Conservation (phyloP, 1,284 basidiomycete species). For the Puccinia coronata region DNA sequence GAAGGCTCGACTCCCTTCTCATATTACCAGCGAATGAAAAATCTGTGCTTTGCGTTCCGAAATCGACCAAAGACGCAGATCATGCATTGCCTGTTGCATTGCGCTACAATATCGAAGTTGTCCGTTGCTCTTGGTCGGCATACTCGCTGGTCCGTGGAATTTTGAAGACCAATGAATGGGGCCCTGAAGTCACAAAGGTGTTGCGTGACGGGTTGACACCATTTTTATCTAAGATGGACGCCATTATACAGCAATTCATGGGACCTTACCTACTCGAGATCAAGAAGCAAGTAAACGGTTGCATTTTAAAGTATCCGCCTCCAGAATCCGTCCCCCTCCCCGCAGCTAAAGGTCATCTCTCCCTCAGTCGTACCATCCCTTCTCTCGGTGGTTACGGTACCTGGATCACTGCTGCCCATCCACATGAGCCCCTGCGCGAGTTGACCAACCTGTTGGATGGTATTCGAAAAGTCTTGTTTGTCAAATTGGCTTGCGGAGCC, state of each 20-base stretch:
- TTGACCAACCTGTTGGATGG: slow-evolving; percentile 30
- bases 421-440: slow-evolving; percentile 30
- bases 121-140: slow-evolving; percentile 31
- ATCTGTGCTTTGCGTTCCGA: slow-evolving; percentile 29
- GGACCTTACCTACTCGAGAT: slow-evolving; percentile 30
- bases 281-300: slow-evolving; percentile 19
- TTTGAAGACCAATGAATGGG: slow-evolving; percentile 12
- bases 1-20: slow-evolving; percentile 31
- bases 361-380: not conserved
- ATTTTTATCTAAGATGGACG: slow-evolving; percentile 39
- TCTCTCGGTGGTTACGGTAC: slow-evolving; percentile 4
- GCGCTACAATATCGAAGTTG: slow-evolving; percentile 41
- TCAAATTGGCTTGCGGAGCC: slow-evolving; percentile 24
- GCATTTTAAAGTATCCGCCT: slow-evolving; percentile 22
- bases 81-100: slow-evolving; percentile 12
- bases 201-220: slow-evolving; percentile 29
- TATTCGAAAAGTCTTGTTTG: slow-evolving; percentile 26
- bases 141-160: slow-evolving; percentile 12
- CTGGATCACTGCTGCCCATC: slow-evolving; percentile 25
- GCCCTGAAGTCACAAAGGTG: slow-evolving; percentile 31
- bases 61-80: slow-evolving; percentile 39
- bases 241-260: slow-evolving; percentile 42
- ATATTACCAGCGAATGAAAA: slow-evolving; percentile 10
- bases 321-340: not conserved
- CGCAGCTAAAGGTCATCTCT: not conserved